Base-by-base conservation (phyloP, 495 filamentous ascomycete genomes). In the Tuber magnatum region DNA sequence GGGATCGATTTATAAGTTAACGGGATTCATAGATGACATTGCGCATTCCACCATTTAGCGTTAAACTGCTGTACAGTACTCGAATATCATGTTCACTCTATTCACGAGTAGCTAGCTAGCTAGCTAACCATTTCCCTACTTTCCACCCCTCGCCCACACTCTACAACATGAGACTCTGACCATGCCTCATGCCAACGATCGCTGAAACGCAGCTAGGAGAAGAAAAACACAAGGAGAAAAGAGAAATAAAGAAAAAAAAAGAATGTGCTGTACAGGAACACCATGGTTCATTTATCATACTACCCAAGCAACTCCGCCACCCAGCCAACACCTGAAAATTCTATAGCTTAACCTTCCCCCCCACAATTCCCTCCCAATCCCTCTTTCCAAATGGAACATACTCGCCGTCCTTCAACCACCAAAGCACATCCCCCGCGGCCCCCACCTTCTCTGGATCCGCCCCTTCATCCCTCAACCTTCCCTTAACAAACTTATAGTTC, bases 401-500 rank as follows among this genome's bases (percentile, higher is more conserved):
- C 22, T 85, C 86, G 32, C 87, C 87, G 0, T 85, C 86, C 82
- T 85, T 86, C 56, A 92, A 83, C 91, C 91, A 93, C 83, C 87
- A 97, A 48, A 97, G n/a, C 72, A 85, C 84, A 74, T 94, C 92
- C 0, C 74, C 76, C 32, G 72, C 73, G 6, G 73, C 14, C 81
- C 80, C 73, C 82, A 89, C 86, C 65, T 87, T 87, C 7, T 77
- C 81, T 0, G 90, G 90, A 79, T 94, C 88, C 3, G 95, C 92
- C 0, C 93, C 94, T 76, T 94, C 86, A 1, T 83, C 84, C n/a
- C 92, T 85, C 74, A 97, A 82, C 0, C 84, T 82, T 78, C 90
- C 87, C 83, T 92, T 97, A 82, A 94, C 90, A 81, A 95, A 92
- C 85, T 97, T 97, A 77, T 93, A 92, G 76, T 92, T 97, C 0